Percentiles rank a stretch among this genome's conserved stretches.
These are phyloP conservation scores for Gentiana macrophylla DNA, from an alignment of 257 asterid species.

Conservation along the genomic window DNA sequence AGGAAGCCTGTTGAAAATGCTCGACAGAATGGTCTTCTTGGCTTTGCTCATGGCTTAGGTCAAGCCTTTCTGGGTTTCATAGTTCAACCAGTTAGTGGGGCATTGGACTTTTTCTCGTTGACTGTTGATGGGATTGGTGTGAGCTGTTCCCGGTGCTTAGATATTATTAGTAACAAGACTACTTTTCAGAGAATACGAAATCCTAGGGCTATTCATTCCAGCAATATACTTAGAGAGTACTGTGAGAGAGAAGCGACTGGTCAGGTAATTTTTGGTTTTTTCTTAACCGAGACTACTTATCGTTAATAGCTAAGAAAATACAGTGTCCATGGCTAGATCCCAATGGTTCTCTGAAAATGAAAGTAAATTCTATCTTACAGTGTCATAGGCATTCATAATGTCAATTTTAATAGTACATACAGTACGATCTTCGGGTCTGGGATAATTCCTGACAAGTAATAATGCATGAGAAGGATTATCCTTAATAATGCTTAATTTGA, in stretches of 20 bases:
- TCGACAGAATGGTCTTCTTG: conserved; percentile 87
- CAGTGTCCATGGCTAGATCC: too few species aligned
- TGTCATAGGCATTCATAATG: too few species aligned
- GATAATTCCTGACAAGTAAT: too few species aligned
- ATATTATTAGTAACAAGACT: conserved; percentile 66
- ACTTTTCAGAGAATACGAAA: conserved; percentile 62
- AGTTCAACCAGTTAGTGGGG: conserved; percentile 97
- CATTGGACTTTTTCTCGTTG: conserved; percentile 86
- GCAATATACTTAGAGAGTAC: conserved; percentile 69
- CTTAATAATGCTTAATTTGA: too few species aligned
- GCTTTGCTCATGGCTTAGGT: conserved; percentile 97
- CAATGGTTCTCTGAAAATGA: too few species aligned
- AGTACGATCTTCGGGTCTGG: too few species aligned
- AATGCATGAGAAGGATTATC: too few species aligned
- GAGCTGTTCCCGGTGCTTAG: conserved; percentile 94
- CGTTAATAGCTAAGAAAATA: too few species aligned
- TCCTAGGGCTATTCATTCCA: conserved; percentile 88
- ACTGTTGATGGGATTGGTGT: conserved; percentile 98
- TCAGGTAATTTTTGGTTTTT: conserved; percentile 38
- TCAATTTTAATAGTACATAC: too few species aligned
- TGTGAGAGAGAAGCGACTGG: conserved; percentile 86
- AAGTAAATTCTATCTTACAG: too few species aligned
- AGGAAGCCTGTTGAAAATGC: conserved; percentile 95
- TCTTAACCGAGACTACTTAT: too few species aligned
- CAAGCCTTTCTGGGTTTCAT: conserved; percentile 86